phyloP scores from a whole-genome alignment of 805 yeast species.

The Lipomyces mesembrius region DNA sequence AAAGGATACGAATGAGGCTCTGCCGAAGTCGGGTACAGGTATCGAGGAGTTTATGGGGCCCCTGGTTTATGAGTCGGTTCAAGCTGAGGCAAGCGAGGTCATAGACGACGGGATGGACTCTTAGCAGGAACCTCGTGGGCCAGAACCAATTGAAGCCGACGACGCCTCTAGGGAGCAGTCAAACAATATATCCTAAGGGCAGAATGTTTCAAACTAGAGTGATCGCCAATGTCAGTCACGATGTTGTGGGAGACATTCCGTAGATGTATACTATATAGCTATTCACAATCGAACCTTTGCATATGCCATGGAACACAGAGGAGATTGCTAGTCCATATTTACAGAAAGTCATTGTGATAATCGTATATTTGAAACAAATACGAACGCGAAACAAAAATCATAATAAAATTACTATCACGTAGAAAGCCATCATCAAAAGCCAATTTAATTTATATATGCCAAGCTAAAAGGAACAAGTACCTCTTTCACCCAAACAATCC shows the following conservation, averaged over 20 bases:
- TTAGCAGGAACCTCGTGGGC: background rate
- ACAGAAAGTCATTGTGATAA: background rate
- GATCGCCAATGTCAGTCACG: background rate
- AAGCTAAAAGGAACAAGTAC: background rate
- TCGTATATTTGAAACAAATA: background rate
- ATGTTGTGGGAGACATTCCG: background rate
- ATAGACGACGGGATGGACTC: background rate
- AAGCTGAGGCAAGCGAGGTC: conserved; percentile 2
- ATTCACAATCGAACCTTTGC: background rate
- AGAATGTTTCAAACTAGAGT: background rate
- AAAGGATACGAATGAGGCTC: background rate
- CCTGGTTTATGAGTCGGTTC: background rate
- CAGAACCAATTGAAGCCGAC: no score
- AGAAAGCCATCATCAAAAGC: background rate
- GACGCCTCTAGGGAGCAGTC: background rate
- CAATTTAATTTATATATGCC: background rate
- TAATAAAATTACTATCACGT: background rate
- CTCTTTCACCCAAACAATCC: background rate
- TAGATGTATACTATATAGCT: background rate
- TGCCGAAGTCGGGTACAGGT: background rate
- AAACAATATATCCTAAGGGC: background rate
- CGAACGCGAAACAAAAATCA: background rate
- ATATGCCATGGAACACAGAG: background rate
- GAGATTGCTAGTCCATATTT: background rate
- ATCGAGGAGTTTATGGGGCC: background rate